Evolutionary conservation across 768 basidiomycete genomes (phyloP), one percentile per base, ranked within the genome.

Genomic region (Tylopilus rubrobrunneus): DNA sequence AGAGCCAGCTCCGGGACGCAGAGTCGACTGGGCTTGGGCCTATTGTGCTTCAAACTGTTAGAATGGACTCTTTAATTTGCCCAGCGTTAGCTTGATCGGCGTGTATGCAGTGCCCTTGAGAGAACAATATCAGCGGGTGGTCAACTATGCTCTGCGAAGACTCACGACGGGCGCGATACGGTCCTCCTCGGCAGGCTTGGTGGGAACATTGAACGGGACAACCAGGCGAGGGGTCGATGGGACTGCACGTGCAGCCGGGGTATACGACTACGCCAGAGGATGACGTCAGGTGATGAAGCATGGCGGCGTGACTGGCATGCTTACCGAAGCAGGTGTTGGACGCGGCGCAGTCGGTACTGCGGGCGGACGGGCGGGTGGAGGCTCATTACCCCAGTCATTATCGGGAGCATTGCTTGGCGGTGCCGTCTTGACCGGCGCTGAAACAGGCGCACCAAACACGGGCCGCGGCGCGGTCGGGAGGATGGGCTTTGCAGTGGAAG

Each of bases 21-120:
- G 8, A 62, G 59, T n/a, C 62, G 61, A 71, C 55, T n/a, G 72
- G n/a, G 17, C 69, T 11, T 60, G 55, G n/a, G 43, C 17, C 59
- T 62, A 56, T 45, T 73, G 72, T n/a, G 74, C 57, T 52, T 82
- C n/a, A n/a, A n/a, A 77, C 4, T 80, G 77, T 9, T 83, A 82
- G 60, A 92, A 92, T 1, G 88, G 89, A 66, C 93, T 96, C 60
- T 75, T 87, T 48, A 98, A 78, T 70, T 86, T 98, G 71, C 87
- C 93, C 0, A 95, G 96, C 23, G 86, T 79, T 9, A 98, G 78
- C 48, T 82, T 81, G 55, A 98, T 92, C 3, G 96, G 96, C 1
- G 86, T 89, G 67, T 94, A 98, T 0, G 87, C 80, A 0, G 93
- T 92, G 46, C 93, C 89, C 73, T 75, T 42, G 15, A n/a, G 17